Evolutionary conservation across 441 rosid genomes (phyloP).

Genomic region (Pelargonium citronellum): DNA sequence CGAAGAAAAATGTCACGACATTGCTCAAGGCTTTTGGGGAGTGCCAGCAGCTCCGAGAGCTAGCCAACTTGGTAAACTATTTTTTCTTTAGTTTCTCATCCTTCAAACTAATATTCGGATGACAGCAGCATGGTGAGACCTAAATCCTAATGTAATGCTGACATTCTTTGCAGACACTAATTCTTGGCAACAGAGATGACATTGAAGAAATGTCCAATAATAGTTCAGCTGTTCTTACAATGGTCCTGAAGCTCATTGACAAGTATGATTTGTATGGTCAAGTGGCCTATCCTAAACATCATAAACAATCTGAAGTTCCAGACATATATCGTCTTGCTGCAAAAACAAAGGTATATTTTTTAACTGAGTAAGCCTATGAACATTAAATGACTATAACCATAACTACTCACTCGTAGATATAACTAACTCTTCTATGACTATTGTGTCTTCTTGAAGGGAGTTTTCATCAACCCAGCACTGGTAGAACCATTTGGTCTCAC

Average conservation of each 20-base stretch:
- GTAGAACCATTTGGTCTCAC: conserved; percentile 81
- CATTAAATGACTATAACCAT: background rate
- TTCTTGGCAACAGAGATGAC: conserved; percentile 69
- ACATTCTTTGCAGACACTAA: conserved; percentile 43
- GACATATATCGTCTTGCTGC: conserved; percentile 70
- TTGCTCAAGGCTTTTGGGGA: conserved; percentile 91
- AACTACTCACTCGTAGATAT: conserved; percentile 22
- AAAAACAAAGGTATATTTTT: conserved; percentile 51
- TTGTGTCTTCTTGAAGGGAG: conserved; percentile 50
- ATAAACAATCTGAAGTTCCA: conserved; percentile 66
- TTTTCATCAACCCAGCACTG: conserved; percentile 67
- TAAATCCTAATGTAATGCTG: conserved; percentile 4
- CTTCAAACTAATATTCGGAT: conserved; percentile 10
- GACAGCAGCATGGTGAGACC: background rate
- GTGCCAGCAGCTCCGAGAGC: conserved; percentile 71
- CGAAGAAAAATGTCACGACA: conserved; percentile 85
- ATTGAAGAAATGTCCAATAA: conserved; percentile 60
- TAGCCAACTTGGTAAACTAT: conserved; percentile 72
- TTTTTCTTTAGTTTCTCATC: conserved; percentile 4
- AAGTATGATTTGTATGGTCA: conserved; percentile 65
- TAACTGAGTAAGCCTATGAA: background rate
- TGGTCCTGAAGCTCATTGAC: conserved; percentile 62
- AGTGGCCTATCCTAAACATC: conserved; percentile 74
- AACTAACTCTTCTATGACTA: conserved; percentile 22
- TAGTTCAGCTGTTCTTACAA: conserved; percentile 53